Evolutionary conservation across 768 basidiomycete species (phyloP).

Genomic region (Serpula lacrymans): DNA sequence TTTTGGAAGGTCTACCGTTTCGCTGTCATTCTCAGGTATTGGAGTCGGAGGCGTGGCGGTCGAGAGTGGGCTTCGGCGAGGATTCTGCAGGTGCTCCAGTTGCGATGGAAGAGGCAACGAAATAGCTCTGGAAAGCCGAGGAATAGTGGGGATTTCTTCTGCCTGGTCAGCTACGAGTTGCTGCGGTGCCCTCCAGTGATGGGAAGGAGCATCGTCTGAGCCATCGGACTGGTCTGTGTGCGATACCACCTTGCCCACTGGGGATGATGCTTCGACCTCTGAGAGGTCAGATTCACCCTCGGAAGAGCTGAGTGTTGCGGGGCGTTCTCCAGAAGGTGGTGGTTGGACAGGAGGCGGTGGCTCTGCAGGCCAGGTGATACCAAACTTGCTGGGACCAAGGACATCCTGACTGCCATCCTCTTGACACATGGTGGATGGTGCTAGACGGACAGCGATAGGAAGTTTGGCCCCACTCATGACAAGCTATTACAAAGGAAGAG

Average conservation of each 20-base stretch:
- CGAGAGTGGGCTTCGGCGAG: slow-evolving; percentile 37
- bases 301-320: slow-evolving; percentile 43
- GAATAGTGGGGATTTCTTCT: slow-evolving; percentile 30
- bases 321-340: slow-evolving; percentile 36
- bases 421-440: slow-evolving; percentile 31
- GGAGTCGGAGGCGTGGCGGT: slow-evolving; percentile 8
- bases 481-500: slow-evolving; percentile 1
- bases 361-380: slow-evolving; percentile 55
- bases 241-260: slow-evolving; percentile 26
- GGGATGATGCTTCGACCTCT: slow-evolving; percentile 37
- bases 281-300: slow-evolving; percentile 50
- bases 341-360: slow-evolving; percentile 36
- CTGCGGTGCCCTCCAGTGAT: slow-evolving; percentile 23
- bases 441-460: slow-evolving; percentile 50
- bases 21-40: slow-evolving; percentile 16
- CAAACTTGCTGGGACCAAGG: slow-evolving; percentile 53
- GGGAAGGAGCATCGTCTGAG: slow-evolving; percentile 20
- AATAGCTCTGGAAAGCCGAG: slow-evolving; percentile 70
- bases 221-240: slow-evolving; percentile 31
- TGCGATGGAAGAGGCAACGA: slow-evolving; percentile 80
- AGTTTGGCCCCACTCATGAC: slow-evolving; percentile 29
- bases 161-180: slow-evolving; percentile 14
- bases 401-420: slow-evolving; percentile 46
- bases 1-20: slow-evolving; percentile 32
- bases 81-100: slow-evolving; percentile 72